These are phyloP conservation scores for Clavispora carvajalis DNA, from an alignment of 805 yeast genomes.

Conservation along the genomic window DNA sequence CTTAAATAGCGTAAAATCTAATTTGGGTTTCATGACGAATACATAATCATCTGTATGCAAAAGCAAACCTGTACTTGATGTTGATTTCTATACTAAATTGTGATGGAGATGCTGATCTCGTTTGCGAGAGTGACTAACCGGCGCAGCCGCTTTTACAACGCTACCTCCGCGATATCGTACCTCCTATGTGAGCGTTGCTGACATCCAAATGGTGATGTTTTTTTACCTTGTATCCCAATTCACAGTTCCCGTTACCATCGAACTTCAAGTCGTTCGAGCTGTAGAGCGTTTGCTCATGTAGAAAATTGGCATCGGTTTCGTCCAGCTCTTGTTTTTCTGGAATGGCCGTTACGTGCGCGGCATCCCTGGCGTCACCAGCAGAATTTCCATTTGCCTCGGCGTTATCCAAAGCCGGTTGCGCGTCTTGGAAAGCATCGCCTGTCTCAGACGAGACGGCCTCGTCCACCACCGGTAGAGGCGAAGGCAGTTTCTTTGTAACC, in stretches of 20 bases:
- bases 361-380: background rate
- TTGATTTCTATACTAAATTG: no score
- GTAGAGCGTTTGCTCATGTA: slow-evolving; percentile 9
- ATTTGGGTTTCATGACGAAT: slow-evolving; percentile 17
- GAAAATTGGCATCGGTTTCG: background rate
- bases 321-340: background rate
- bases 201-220: slow-evolving; percentile 40
- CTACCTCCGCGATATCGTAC: slow-evolving; percentile 14
- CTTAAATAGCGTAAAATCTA: slow-evolving; percentile 47
- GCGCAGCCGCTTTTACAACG: background rate
- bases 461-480: background rate
- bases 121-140: no score
- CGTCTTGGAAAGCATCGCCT: background rate
- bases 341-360: background rate
- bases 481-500: background rate
- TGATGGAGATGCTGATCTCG: no score
- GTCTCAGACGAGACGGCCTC: background rate
- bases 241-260: slow-evolving; percentile 30
- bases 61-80: no score
- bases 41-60: slow-evolving; percentile 14
- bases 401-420: background rate
- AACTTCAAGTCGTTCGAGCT: slow-evolving; percentile 14
- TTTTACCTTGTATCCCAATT: slow-evolving; percentile 37
- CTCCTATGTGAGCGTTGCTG: slow-evolving; percentile 28
- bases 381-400: background rate